Evolutionary conservation across 345 rosid species (phyloP).

Genomic region (Cardamine resedifolia): DNA sequence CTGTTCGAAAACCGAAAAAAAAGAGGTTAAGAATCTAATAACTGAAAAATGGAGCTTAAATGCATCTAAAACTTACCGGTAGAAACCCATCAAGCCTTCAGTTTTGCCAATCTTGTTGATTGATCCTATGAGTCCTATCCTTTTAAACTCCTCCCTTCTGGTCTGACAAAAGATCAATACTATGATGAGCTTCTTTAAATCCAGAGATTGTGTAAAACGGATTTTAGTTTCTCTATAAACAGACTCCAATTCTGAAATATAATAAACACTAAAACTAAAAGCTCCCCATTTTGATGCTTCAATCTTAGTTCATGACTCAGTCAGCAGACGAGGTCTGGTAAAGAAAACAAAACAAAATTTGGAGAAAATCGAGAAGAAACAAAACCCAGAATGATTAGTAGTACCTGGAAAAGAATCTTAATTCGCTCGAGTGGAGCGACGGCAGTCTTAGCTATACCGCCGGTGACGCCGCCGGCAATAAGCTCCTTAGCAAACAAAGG

Average conservation of each 20-base stretch:
- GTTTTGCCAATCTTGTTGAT: slow-evolving; percentile 69
- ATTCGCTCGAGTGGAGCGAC: slow-evolving; percentile 96
- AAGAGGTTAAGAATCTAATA: neutral
- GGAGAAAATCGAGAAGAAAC: neutral
- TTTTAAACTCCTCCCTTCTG: slow-evolving; percentile 76
- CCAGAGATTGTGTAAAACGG: neutral
- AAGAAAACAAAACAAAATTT: neutral
- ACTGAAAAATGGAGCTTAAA: no score
- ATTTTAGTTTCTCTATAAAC: neutral
- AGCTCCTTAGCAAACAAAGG: slow-evolving; percentile 83
- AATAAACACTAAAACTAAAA: neutral
- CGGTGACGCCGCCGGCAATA: slow-evolving; percentile 87
- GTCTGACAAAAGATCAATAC: slow-evolving; percentile 51
- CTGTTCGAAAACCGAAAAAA: slow-evolving; percentile 42
- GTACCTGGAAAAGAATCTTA: slow-evolving; percentile 96
- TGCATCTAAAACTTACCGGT: slow-evolving; percentile 50
- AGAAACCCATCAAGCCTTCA: slow-evolving; percentile 86
- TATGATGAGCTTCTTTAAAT: slow-evolving; percentile 6
- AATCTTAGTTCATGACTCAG: neutral
- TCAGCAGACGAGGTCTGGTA: neutral
- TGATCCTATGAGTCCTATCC: slow-evolving; percentile 68
- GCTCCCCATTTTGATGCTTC: neutral
- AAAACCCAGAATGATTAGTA: slow-evolving; percentile 13
- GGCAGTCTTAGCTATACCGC: slow-evolving; percentile 77
- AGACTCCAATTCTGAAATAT: neutral